A percentile compares a stretch with the other conserved stretches of the same genome.
These are phyloP conservation scores for Nepenthes alata DNA, from an alignment of 179 eudicot species.

Conservation along the genomic window DNA sequence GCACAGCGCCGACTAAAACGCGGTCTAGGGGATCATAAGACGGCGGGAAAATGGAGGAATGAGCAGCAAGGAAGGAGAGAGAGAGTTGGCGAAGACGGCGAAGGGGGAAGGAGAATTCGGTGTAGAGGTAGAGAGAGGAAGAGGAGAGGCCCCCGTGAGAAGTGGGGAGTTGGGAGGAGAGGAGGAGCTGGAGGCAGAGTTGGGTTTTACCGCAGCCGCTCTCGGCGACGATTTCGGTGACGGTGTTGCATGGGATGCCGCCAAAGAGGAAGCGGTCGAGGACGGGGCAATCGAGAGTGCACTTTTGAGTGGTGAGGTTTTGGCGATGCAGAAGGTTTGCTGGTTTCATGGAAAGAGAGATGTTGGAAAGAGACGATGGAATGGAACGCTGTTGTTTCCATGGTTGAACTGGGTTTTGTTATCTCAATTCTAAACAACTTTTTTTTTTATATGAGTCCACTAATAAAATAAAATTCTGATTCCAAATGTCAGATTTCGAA, in stretches of 20 bases:
- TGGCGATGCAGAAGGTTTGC: conserved; percentile 26
- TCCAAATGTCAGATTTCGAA: too few relatives aligned
- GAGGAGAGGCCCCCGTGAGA: conserved; percentile 51
- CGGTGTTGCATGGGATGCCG: conserved; percentile 60
- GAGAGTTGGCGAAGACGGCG: conserved; percentile 69
- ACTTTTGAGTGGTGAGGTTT: conserved; percentile 28
- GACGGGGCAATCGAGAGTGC: conserved; percentile 43
- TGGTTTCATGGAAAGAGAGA: conserved; percentile 30
- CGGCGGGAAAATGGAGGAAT: conserved; percentile 9
- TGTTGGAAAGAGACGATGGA: too few relatives aligned
- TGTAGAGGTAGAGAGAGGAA: conserved; percentile 53
- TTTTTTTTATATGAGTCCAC: too few relatives aligned
- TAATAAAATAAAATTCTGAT: too few relatives aligned
- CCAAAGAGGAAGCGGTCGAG: conserved; percentile 60
- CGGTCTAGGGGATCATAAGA: conserved; percentile 32
- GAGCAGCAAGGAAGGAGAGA: conserved; percentile 17
- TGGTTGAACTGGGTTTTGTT: too few relatives aligned
- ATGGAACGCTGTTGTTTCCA: too few relatives aligned
- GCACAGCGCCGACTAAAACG: conserved; percentile 28
- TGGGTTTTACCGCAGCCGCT: conserved; percentile 87
- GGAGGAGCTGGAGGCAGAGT: conserved; percentile 69
- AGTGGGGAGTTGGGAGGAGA: conserved; percentile 58
- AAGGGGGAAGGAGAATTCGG: conserved; percentile 74
- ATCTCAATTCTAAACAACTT: too few relatives aligned
- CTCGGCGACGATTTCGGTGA: conserved; percentile 75